phyloP scores from a whole-genome alignment of 2,329 filamentous ascomycete species.

The Ascochyta koolunga region DNA sequence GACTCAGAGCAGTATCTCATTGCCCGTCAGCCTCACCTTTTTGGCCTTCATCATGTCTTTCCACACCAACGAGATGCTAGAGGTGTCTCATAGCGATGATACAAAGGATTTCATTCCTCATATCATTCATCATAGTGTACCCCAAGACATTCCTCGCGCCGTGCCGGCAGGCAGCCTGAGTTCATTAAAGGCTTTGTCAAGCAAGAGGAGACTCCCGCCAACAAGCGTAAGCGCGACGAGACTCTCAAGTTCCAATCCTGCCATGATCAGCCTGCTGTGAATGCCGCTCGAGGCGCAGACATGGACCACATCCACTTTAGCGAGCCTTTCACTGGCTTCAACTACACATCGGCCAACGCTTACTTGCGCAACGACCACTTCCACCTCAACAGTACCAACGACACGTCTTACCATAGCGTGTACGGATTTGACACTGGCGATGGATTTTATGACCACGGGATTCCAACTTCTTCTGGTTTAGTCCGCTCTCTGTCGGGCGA shows the following conservation, averaged over 20 bases:
- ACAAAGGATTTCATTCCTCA: background rate
- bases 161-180: background rate
- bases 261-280: background rate
- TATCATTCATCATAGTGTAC: background rate
- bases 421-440: background rate
- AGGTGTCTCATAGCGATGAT: background rate
- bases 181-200: background rate
- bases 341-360: background rate
- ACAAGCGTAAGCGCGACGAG: constrained; percentile 5
- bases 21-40: background rate
- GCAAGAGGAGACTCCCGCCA: background rate
- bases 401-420: background rate
- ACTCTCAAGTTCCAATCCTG: background rate
- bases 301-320: constrained; percentile 4
- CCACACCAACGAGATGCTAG: background rate
- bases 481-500: background rate
- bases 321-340: background rate
- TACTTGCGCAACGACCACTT: background rate
- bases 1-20: background rate
- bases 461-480: background rate
- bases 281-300: background rate
- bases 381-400: background rate
- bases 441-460: background rate
- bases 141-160: background rate
- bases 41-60: background rate